Percentiles rank a stretch among this genome's conserved stretches.
Evolutionary conservation across 1,284 basidiomycete species (phyloP).

Genomic region (Xerocomus nothofagi): DNA sequence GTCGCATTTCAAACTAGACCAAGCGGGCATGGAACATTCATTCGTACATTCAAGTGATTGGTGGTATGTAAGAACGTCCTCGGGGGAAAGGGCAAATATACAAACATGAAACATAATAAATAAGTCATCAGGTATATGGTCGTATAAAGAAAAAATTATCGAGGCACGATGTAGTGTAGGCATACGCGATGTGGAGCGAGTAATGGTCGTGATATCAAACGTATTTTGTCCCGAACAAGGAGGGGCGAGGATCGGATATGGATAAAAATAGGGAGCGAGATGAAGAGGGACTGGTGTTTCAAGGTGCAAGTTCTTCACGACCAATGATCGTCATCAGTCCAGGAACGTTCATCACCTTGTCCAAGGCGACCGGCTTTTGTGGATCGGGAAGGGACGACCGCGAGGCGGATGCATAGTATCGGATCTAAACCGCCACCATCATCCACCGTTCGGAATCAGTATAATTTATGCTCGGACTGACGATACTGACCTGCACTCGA

Average conservation of each 20-base stretch:
- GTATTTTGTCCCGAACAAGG: not conserved
- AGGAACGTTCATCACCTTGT: conserved; percentile 50
- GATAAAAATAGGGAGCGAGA: not conserved
- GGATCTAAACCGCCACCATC: conserved; percentile 43
- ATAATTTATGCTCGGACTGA: not conserved
- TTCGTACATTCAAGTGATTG: not conserved
- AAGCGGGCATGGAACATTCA: not conserved
- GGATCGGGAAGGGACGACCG: conserved; percentile 46
- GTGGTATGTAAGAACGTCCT: not conserved
- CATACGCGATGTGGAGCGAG: not conserved
- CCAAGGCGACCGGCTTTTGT: conserved; percentile 52
- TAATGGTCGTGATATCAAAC: not conserved
- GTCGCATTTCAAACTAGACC: not conserved
- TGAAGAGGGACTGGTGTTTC: not conserved
- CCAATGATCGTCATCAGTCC: conserved; percentile 64
- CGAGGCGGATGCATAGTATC: conserved; percentile 57
- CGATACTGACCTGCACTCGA: conserved; percentile 54
- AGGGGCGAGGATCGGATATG: not conserved
- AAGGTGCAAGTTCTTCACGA: conserved; percentile 37
- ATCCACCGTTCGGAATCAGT: not conserved
- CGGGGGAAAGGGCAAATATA: conserved; percentile 2
- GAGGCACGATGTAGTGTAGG: conserved; percentile 1
- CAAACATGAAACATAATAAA: conserved; percentile 15
- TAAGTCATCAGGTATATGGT: not conserved
- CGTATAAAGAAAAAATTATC: conserved; percentile 1